Conservation (phyloP, 1,284 basidiomycete genomes). For the Sphagnurus paluster region DNA sequence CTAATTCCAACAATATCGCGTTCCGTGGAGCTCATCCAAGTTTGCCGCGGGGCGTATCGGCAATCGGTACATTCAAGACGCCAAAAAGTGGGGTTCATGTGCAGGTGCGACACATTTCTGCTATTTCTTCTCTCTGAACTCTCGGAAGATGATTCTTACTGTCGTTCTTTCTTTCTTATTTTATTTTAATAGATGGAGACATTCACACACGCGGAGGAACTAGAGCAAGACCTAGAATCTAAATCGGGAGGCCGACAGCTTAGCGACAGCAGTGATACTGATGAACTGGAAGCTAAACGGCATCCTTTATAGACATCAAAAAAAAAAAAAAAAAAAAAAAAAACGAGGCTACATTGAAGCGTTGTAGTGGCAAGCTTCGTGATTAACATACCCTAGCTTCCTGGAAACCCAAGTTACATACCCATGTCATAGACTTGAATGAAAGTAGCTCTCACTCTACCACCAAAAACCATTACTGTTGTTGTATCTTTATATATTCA, state of each 20-base stretch:
- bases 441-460: too few species aligned
- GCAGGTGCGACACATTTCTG: slow-evolving; percentile 21
- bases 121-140: slow-evolving; percentile 1
- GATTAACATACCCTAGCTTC: too few species aligned
- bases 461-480: too few species aligned
- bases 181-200: slow-evolving; percentile 54
- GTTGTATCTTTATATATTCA: too few species aligned
- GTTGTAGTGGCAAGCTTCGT: too few species aligned
- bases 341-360: too few species aligned
- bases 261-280: slow-evolving; percentile 30
- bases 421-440: too few species aligned
- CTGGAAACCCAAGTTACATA: too few species aligned
- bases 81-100: slow-evolving; percentile 26
- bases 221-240: slow-evolving; percentile 18
- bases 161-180: not conserved
- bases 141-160: slow-evolving; percentile 3
- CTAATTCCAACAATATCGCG: slow-evolving; percentile 19
- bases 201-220: slow-evolving; percentile 35
- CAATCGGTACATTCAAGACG: slow-evolving; percentile 20
- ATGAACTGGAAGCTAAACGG: slow-evolving; percentile 26
- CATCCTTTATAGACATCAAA: slow-evolving; percentile 13
- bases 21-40: slow-evolving; percentile 23
- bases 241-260: slow-evolving; percentile 17
- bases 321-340: not conserved
- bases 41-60: slow-evolving; percentile 5